Evolutionary conservation across 352 stramenopile genomes (phyloP).

Genomic region (Pythium guiyangense): DNA sequence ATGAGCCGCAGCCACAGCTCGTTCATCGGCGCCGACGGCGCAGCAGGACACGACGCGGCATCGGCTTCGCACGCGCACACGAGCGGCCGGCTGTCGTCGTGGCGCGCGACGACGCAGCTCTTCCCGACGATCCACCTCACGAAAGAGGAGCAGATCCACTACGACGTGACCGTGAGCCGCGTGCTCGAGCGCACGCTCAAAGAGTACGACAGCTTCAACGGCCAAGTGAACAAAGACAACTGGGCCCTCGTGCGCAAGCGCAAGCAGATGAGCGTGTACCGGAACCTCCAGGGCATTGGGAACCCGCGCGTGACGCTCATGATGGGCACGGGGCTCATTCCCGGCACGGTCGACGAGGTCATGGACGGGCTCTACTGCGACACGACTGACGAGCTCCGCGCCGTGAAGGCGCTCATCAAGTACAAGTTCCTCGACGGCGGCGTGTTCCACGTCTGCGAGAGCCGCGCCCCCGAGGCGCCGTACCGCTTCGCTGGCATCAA

Average conservation of each 20-base stretch:
- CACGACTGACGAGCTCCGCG: slow-evolving; percentile 30
- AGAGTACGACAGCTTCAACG: slow-evolving; percentile 13
- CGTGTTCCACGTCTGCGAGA: slow-evolving; percentile 28
- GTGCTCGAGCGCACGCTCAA: slow-evolving; percentile 13
- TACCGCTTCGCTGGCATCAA: slow-evolving; percentile 48
- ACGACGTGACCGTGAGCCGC: slow-evolving; percentile 16
- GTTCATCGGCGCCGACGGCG: not conserved
- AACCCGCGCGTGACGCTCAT: slow-evolving; percentile 10
- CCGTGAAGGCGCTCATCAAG: slow-evolving; percentile 27
- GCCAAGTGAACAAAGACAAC: slow-evolving; percentile 12
- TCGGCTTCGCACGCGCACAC: too few species aligned
- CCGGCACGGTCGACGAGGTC: slow-evolving; percentile 20
- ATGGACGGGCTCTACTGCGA: slow-evolving; percentile 48
- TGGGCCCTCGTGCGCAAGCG: too few species aligned
- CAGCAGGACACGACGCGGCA: too few species aligned
- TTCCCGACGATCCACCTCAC: slow-evolving; percentile 17
- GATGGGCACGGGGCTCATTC: slow-evolving; percentile 13
- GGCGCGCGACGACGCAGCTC: slow-evolving; percentile 15
- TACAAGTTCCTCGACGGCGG: slow-evolving; percentile 29
- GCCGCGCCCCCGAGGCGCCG: slow-evolving; percentile 21
- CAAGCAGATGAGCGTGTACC: slow-evolving; percentile 17
- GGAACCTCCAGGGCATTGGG: slow-evolving; percentile 6
- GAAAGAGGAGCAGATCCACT: slow-evolving; percentile 18
- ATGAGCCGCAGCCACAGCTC: slow-evolving; percentile 1
- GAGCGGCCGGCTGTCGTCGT: slow-evolving; percentile 5